A percentile compares a stretch with the other conserved stretches of the same genome.
Conservation (phyloP, 345 rosid species). For the Camelina hispida region DNA sequence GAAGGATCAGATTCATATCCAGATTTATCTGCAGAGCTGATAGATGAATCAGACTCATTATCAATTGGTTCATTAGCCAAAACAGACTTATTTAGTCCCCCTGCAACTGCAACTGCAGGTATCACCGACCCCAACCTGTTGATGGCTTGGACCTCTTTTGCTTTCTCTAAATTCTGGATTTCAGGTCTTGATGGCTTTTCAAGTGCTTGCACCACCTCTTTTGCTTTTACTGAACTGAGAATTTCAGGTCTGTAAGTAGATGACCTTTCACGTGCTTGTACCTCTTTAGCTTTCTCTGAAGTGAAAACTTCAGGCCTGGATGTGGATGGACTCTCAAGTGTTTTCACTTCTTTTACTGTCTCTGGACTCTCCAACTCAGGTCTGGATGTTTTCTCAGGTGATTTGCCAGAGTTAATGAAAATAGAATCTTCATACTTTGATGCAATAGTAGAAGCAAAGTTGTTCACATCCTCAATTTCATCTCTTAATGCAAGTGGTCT, state of each 20-base stretch:
- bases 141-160: constrained; percentile 15
- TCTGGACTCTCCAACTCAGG: constrained; percentile 15
- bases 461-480: constrained; percentile 29
- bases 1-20: constrained; percentile 41
- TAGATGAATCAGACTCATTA: constrained; percentile 28
- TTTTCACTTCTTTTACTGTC: constrained; percentile 13
- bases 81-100: neutral
- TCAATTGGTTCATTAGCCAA: constrained; percentile 26
- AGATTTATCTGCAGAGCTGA: constrained; percentile 33
- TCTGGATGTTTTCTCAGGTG: constrained; percentile 21
- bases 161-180: constrained; percentile 3
- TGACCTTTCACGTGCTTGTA: constrained; percentile 12
- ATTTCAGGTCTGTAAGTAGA: constrained; percentile 10
- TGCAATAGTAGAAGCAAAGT: constrained; percentile 16
- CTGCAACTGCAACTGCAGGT: constrained; percentile 25
- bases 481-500: constrained; percentile 23
- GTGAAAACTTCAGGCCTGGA: neutral
- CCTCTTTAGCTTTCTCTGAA: neutral
- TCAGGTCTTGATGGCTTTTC: constrained; percentile 12
- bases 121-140: constrained; percentile 5
- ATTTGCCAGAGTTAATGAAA: constrained; percentile 27
- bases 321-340: constrained; percentile 5
- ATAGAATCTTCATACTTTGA: constrained; percentile 25
- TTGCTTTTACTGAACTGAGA: neutral
- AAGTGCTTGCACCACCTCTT: constrained; percentile 10